Evolutionary conservation across 768 basidiomycete species (phyloP).

Genomic region (Tephrocybe rancida): DNA sequence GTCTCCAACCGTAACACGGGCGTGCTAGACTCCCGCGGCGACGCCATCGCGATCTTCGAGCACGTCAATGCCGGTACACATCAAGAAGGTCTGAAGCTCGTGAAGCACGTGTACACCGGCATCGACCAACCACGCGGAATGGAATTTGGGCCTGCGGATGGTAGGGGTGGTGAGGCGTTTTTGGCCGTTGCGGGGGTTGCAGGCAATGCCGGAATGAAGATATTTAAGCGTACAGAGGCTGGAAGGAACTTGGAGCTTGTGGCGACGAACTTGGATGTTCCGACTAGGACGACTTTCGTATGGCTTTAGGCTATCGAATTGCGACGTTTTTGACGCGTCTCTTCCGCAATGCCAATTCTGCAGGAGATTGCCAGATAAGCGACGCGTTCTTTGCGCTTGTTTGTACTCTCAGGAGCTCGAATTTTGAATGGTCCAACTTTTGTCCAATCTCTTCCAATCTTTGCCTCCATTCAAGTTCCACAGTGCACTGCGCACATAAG

Average conservation of each 20-base stretch:
- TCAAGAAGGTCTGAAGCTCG: conserved; percentile 30
- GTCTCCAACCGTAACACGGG: conserved; percentile 67
- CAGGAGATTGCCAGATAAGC: neutral
- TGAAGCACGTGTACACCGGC: conserved; percentile 61
- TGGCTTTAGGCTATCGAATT: conserved; percentile 31
- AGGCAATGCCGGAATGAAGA: conserved; percentile 54
- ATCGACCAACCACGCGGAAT: conserved; percentile 68
- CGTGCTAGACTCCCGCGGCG: conserved; percentile 49
- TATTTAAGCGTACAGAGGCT: conserved; percentile 52
- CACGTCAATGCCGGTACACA: conserved; percentile 25
- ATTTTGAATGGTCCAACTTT: neutral
- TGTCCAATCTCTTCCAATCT: too few species aligned
- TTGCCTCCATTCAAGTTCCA: too few species aligned
- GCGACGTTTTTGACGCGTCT: too few species aligned
- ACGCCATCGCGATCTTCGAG: conserved; percentile 66
- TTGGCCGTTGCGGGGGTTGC: conserved; percentile 54
- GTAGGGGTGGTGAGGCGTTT: conserved; percentile 52
- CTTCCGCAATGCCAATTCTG: neutral
- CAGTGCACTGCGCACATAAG: too few species aligned
- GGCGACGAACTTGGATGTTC: conserved; percentile 50
- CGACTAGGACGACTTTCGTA: conserved; percentile 55
- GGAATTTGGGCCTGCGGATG: conserved; percentile 51
- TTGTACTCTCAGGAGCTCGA: neutral
- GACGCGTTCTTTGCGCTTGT: neutral
- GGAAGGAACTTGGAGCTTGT: conserved; percentile 54